phyloP scores from a whole-genome alignment of 1,284 basidiomycete species.

The Rhodotorula sp. region DNA sequence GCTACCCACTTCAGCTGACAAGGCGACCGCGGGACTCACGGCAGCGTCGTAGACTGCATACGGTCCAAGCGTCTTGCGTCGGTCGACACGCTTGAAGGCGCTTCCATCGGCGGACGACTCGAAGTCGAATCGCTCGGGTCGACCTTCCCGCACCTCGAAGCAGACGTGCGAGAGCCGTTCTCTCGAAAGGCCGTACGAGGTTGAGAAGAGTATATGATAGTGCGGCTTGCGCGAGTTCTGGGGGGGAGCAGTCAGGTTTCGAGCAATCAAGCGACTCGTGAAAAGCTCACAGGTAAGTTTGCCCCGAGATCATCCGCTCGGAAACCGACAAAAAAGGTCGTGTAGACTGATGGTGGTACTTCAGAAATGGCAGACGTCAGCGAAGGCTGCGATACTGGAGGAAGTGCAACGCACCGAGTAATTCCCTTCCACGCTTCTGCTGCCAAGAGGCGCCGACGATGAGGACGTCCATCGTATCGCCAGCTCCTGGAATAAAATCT shows the following conservation, averaged over 20 bases:
- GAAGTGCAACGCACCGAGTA: conserved; percentile 59
- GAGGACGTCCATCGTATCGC: conserved; percentile 75
- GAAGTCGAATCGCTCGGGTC: conserved; percentile 46
- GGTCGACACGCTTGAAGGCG: neutral
- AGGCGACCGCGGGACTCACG: neutral
- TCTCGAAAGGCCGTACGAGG: conserved; percentile 68
- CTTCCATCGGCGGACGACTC: conserved; percentile 16
- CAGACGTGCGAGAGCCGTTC: conserved; percentile 67
- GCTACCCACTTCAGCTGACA: neutral
- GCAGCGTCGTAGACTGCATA: conserved; percentile 28
- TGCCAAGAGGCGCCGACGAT: conserved; percentile 75
- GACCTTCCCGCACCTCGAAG: conserved; percentile 59
- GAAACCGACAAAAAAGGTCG: conserved; percentile 71
- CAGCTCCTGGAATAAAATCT: conserved; percentile 77
- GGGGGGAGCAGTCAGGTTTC: neutral
- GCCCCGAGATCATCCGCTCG: conserved; percentile 46
- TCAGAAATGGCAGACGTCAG: neutral
- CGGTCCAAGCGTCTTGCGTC: neutral
- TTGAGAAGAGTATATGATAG: conserved; percentile 68
- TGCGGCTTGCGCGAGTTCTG: conserved; percentile 52
- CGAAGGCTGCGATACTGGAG: no score
- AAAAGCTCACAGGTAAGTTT: conserved; percentile 3
- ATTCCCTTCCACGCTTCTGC: conserved; percentile 67
- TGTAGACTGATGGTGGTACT: conserved; percentile 71
- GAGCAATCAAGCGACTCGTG: neutral